Percentiles rank a stretch among this genome's conserved stretches.
Conservation (phyloP, 129 eudicot genomes). For the Flaveria linearis region DNA sequence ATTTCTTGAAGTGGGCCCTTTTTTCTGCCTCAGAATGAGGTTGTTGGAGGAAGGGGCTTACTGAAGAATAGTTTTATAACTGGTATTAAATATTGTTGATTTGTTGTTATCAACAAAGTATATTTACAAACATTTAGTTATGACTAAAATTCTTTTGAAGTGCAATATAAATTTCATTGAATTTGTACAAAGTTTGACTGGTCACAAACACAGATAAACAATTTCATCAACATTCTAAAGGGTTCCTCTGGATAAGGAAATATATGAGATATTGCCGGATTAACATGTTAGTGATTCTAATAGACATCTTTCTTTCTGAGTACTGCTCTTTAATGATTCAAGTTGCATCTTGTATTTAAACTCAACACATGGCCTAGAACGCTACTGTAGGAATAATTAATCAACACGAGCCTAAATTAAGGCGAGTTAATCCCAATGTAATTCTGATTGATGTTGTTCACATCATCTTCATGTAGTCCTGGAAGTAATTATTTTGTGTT, state of each 20-base stretch:
- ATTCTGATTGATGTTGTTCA: not conserved
- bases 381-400: conserved; percentile 3
- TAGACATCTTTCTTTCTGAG: not conserved
- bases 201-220: not conserved
- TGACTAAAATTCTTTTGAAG: not conserved
- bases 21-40: conserved; percentile 8
- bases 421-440: not conserved
- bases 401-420: not conserved
- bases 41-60: conserved; percentile 1
- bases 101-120: not conserved
- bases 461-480: not conserved
- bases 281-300: not conserved
- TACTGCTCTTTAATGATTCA: not conserved
- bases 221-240: not conserved
- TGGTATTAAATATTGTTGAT: not conserved
- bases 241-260: not conserved
- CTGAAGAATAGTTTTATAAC: not conserved
- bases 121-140: not conserved
- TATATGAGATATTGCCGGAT: not conserved
- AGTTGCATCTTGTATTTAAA: not conserved
- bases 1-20: not conserved
- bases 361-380: not conserved
- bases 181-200: not conserved
- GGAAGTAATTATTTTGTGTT: not conserved
- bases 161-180: not conserved